Conservation (phyloP, 2,329 filamentous ascomycete genomes). For the Sclerotiophoma versabilis region DNA sequence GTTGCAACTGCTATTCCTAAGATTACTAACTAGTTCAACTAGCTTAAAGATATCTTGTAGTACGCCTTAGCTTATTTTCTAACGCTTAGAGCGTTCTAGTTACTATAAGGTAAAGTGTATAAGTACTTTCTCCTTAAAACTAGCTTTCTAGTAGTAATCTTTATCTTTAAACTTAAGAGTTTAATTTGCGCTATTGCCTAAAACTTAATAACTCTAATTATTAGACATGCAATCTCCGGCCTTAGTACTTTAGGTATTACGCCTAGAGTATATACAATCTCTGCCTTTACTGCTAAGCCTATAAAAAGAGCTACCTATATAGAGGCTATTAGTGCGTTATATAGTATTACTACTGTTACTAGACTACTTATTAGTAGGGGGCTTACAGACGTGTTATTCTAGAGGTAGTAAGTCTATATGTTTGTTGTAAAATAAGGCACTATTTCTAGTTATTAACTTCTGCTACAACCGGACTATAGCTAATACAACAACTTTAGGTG, state of each 20-base stretch:
- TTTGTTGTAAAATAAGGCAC: no score
- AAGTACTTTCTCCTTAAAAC: slow-evolving; percentile 53
- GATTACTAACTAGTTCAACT: slow-evolving; percentile 38
- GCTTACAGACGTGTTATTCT: no score
- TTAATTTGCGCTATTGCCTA: slow-evolving; percentile 57
- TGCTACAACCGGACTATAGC: slow-evolving; percentile 3
- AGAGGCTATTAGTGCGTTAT: slow-evolving; percentile 48
- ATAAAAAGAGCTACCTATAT: slow-evolving; percentile 49
- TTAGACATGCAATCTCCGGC: slow-evolving; percentile 51
- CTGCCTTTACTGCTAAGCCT: slow-evolving; percentile 53
- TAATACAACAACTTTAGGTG: slow-evolving; percentile 26
- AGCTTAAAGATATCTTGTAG: slow-evolving; percentile 32
- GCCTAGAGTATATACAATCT: slow-evolving; percentile 48
- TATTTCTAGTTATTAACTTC: not conserved
- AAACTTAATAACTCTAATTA: slow-evolving; percentile 47
- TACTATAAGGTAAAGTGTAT: slow-evolving; percentile 56
- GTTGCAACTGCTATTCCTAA: slow-evolving; percentile 40
- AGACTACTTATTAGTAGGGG: no score
- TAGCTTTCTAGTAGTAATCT: slow-evolving; percentile 44
- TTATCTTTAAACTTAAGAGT: slow-evolving; percentile 64
- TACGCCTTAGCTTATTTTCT: slow-evolving; percentile 52
- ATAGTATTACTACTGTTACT: slow-evolving; percentile 44
- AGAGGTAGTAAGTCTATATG: no score
- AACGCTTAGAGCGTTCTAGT: slow-evolving; percentile 54
- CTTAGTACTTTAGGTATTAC: slow-evolving; percentile 48